Conservation (phyloP, 2,329 filamentous ascomycete genomes). For the Rhytidhysteron rufulum region DNA sequence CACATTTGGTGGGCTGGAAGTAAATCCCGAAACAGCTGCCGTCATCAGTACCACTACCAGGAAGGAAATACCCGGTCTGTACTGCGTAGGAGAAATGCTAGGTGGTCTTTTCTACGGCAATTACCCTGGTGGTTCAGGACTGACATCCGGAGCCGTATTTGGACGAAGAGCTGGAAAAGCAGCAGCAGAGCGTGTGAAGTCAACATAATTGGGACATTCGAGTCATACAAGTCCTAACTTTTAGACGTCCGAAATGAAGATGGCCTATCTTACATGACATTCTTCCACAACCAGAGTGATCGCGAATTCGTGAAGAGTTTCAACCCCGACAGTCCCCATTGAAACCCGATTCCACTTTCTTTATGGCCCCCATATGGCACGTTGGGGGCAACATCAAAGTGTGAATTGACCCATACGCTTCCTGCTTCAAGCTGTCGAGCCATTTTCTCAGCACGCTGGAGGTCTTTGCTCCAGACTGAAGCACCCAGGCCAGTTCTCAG, state of each 20-base stretch:
- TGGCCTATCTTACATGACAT: conserved; percentile 4
- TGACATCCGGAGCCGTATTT: conserved; percentile 57
- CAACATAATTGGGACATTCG: too few relatives aligned
- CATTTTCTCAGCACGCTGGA: conserved; percentile 43
- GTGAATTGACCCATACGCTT: conserved; percentile 51
- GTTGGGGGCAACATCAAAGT: conserved; percentile 25
- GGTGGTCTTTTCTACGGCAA: conserved; percentile 47
- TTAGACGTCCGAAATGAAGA: too few relatives aligned
- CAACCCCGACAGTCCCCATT: conserved; percentile 44
- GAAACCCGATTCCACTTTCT: conserved; percentile 71
- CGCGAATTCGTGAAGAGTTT: conserved; percentile 17
- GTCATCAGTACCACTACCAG: conserved; percentile 48
- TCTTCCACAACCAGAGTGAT: conserved; percentile 19
- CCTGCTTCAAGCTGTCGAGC: conserved; percentile 47
- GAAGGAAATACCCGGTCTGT: conserved; percentile 52
- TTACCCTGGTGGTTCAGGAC: conserved; percentile 59
- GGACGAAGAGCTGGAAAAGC: conserved; percentile 40
- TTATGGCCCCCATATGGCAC: conserved; percentile 69
- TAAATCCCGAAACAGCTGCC: conserved; percentile 52
- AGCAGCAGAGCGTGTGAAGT: conserved; percentile 11
- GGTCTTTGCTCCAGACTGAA: conserved; percentile 50
- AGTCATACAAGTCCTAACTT: too few relatives aligned
- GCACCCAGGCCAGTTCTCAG: conserved; percentile 47
- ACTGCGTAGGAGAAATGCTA: conserved; percentile 63
- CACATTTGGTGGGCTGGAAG: conserved; percentile 62